Evolutionary conservation across 2,329 filamentous ascomycete genomes (phyloP), one percentile per base, ranked within the genome.

Genomic region (Ciborinia camelliae): DNA sequence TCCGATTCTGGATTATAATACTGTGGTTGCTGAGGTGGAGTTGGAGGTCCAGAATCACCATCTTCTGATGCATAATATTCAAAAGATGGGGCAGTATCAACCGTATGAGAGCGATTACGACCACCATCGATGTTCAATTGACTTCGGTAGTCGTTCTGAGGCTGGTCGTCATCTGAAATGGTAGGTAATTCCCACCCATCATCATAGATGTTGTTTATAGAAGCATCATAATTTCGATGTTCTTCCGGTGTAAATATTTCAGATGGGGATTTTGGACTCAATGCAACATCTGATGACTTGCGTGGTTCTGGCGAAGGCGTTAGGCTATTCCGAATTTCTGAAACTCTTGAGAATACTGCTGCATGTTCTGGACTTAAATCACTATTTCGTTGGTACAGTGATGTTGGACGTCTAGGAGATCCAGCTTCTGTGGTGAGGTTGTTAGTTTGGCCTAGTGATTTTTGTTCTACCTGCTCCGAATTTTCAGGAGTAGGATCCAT

Each of bases 41-140:
- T 64, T 20, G 43, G 14, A 43, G 62, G 62, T 23, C 53, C 53
- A 18, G 55, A 63, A 12, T 63, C 47, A 15, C 52, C 54, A 30
- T 59, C 47, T 26, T 72, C 70, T 7, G 70, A 72, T n/a, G 69
- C 65, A 54, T 70, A 70, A 9, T 67, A 65, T 41, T 71, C 71
- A 8, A 72, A 72, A 2, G 68, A 68, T 12, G 71, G 71, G 7
- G 71, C 62, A 1, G 71, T 72, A 48, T 70, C 71, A 28, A 67
- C 69, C 2, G 70, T 72, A n/a, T 73, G 64, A 14, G 68, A 67
- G 39, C 63, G 47, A 3, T 28, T 15, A 32, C 39, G 55, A 10
- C 39, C 30, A 43, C 28, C 37, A 18, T 30, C 23, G 4, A n/a
- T 43, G 30, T 32, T 37, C 1, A 41, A 39, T 35, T 58, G 54